A percentile compares a stretch with the other conserved stretches of the same genome.
These are phyloP conservation scores for Annulohypoxylon bovei DNA, from an alignment of 495 filamentous ascomycete genomes.

Conservation along the genomic window DNA sequence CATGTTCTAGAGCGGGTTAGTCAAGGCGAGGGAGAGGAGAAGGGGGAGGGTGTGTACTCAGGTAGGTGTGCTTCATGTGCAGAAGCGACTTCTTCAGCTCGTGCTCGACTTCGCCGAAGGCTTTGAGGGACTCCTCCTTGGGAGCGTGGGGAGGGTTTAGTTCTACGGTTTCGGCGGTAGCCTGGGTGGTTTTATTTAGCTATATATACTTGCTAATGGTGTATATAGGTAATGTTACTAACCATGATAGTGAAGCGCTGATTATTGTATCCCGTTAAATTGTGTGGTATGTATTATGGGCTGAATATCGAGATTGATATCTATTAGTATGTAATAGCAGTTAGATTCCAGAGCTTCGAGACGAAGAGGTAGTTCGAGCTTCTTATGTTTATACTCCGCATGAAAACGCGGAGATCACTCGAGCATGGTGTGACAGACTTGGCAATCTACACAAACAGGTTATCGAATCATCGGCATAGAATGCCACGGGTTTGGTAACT, in stretches of 20 bases:
- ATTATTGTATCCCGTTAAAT: not conserved
- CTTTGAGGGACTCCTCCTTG: constrained; percentile 62
- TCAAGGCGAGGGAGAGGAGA: not conserved
- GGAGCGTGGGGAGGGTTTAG: constrained; percentile 59
- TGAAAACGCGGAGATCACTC: constrained; percentile 23
- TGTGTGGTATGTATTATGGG: not conserved
- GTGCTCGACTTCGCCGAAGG: constrained; percentile 58
- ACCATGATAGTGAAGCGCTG: constrained; percentile 32
- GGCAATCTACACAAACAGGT: constrained; percentile 14
- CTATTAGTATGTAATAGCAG: not conserved
- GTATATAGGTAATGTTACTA: not conserved
- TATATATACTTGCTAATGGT: not conserved
- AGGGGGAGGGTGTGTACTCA: constrained; percentile 39
- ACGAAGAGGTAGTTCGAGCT: constrained; percentile 1
- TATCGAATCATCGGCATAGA: constrained; percentile 22
- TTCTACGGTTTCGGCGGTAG: constrained; percentile 62
- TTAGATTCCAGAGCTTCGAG: not conserved
- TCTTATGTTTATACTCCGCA: constrained; percentile 24
- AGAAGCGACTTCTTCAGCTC: constrained; percentile 62
- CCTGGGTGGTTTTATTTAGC: constrained; percentile 46
- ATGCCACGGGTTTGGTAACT: constrained; percentile 12
- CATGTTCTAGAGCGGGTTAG: constrained; percentile 50
- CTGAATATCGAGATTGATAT: not conserved
- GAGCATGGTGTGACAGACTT: constrained; percentile 27
- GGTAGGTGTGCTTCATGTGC: constrained; percentile 58